Evolutionary conservation across 768 basidiomycete genomes (phyloP).

Genomic region (Postia placenta): DNA sequence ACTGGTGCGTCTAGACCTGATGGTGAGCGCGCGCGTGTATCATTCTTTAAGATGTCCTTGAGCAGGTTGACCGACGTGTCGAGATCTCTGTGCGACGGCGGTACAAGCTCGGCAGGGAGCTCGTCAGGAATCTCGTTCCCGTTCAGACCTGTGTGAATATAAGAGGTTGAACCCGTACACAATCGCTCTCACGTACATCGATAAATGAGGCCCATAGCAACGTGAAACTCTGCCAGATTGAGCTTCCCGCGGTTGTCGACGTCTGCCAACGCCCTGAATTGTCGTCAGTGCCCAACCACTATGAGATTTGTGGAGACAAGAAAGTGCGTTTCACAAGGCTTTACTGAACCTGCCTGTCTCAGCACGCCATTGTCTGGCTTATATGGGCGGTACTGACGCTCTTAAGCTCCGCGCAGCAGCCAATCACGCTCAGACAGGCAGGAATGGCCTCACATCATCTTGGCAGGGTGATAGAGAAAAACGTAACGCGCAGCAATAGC

Average conservation of each 20-base stretch:
- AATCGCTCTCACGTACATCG: conserved; percentile 56
- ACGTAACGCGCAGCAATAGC: no score
- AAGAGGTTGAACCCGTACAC: not conserved
- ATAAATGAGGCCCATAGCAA: conserved; percentile 98
- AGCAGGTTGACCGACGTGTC: conserved; percentile 86
- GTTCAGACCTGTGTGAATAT: conserved; percentile 59
- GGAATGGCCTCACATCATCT: no score
- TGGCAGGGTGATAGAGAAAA: no score
- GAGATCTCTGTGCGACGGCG: conserved; percentile 87
- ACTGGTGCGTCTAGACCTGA: conserved; percentile 44
- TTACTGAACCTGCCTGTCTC: not conserved
- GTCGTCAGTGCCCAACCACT: not conserved
- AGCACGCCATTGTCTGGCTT: no score
- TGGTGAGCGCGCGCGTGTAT: conserved; percentile 69
- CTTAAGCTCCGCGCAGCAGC: no score
- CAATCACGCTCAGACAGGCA: no score
- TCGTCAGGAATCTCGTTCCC: conserved; percentile 85
- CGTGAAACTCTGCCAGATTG: conserved; percentile 93
- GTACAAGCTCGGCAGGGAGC: conserved; percentile 85
- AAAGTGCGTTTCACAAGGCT: not conserved
- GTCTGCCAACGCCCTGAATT: conserved; percentile 87
- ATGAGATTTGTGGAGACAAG: not conserved
- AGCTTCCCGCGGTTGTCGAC: conserved; percentile 91
- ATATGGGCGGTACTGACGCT: no score
- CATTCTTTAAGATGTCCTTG: conserved; percentile 81